Conservation (phyloP, 768 basidiomycete genomes). For the Lentinula boryana region DNA sequence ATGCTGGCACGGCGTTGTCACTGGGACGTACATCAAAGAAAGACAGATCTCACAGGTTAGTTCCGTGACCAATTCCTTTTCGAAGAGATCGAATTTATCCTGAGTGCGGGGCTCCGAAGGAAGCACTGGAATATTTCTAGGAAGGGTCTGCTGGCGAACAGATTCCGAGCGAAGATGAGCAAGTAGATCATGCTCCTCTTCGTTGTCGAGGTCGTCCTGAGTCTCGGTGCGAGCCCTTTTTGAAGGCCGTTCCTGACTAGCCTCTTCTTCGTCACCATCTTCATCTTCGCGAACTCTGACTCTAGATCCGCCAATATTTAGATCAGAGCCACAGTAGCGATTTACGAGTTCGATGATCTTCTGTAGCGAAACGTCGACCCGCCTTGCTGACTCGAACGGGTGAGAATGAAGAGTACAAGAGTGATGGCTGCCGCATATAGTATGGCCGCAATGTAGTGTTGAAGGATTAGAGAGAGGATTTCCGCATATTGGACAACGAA, state of each 20-base stretch:
- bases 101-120: slow-evolving; percentile 15
- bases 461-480: slow-evolving; percentile 38
- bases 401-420: slow-evolving; percentile 15
- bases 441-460: slow-evolving; percentile 77
- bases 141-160: slow-evolving; percentile 21
- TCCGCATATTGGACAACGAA: slow-evolving; percentile 52
- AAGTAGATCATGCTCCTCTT: slow-evolving; percentile 27
- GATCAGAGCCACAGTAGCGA: slow-evolving; percentile 10
- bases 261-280: slow-evolving; percentile 23
- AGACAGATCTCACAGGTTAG: slow-evolving; percentile 92
- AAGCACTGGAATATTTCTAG: slow-evolving; percentile 26
- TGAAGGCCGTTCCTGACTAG: slow-evolving; percentile 13
- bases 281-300: slow-evolving; percentile 19
- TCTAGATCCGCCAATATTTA: background rate
- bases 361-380: slow-evolving; percentile 51
- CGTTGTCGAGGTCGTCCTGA: slow-evolving; percentile 16
- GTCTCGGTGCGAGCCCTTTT: background rate
- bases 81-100: slow-evolving; percentile 29
- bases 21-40: slow-evolving; percentile 73
- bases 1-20: slow-evolving; percentile 95
- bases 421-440: slow-evolving; percentile 61
- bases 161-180: slow-evolving; percentile 29
- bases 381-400: slow-evolving; percentile 16
- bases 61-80: slow-evolving; percentile 61
- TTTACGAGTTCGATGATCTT: slow-evolving; percentile 44